These are phyloP conservation scores for Rhizopus sp. DNA, from an alignment of 371 early-diverging fungal genomes.

Conservation along the genomic window DNA sequence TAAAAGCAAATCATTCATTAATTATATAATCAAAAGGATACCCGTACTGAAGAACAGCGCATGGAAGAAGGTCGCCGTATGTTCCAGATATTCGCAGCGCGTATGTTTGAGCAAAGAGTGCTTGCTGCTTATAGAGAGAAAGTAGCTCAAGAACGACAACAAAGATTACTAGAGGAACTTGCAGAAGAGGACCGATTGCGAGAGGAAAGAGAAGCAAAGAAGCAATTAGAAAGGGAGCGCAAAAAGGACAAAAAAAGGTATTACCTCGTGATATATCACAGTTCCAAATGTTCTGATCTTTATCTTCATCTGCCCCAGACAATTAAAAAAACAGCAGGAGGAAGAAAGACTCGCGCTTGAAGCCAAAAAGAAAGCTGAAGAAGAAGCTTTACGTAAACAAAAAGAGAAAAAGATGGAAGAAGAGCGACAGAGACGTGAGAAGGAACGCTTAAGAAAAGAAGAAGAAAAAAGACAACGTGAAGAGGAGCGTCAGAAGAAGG, in stretches of 20 bases:
- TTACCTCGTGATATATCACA: slow-evolving; percentile 2
- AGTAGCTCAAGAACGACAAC: slow-evolving; percentile 81
- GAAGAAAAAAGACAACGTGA: slow-evolving; percentile 43
- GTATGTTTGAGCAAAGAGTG: slow-evolving; percentile 95
- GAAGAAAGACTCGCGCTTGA: slow-evolving; percentile 42
- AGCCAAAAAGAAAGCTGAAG: slow-evolving; percentile 46
- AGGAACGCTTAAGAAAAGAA: slow-evolving; percentile 35
- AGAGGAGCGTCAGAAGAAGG: slow-evolving; percentile 28
- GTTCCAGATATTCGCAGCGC: slow-evolving; percentile 94
- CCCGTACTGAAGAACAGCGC: slow-evolving; percentile 79
- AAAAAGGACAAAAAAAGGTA: slow-evolving; percentile 63
- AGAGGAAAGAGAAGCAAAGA: slow-evolving; percentile 68
- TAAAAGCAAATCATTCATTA: background rate
- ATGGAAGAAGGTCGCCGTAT: slow-evolving; percentile 91
- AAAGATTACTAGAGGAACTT: slow-evolving; percentile 76
- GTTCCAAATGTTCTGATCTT: background rate
- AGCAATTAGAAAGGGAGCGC: slow-evolving; percentile 69
- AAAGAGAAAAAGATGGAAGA: slow-evolving; percentile 38
- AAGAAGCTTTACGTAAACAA: slow-evolving; percentile 36
- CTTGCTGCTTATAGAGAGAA: slow-evolving; percentile 91
- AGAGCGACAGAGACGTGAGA: slow-evolving; percentile 59
- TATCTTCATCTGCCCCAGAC: slow-evolving; percentile 15
- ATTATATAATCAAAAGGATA: slow-evolving; percentile 49
- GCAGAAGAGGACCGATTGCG: slow-evolving; percentile 78
- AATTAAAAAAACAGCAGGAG: slow-evolving; percentile 45